These are phyloP conservation scores for Talaromyces wortmannii DNA, from an alignment of 495 filamentous ascomycete species.

Conservation along the genomic window DNA sequence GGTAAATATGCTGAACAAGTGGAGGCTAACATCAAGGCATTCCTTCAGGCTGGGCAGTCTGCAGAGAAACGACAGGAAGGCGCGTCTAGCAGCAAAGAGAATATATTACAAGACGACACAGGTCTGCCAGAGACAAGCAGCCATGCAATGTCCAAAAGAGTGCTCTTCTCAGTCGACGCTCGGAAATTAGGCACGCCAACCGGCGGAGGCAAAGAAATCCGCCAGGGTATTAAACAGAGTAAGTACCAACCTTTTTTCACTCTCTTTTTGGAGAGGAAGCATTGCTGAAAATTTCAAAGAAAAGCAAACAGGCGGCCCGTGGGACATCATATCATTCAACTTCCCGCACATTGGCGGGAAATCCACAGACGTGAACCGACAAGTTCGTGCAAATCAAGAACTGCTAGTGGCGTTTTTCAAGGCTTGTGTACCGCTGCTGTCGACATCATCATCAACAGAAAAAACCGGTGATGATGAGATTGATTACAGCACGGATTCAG, in stretches of 20 bases:
- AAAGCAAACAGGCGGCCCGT: slow-evolving; percentile 31
- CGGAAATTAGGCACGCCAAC: slow-evolving; percentile 51
- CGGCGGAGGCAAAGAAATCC: slow-evolving; percentile 36
- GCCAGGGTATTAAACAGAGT: slow-evolving; percentile 14
- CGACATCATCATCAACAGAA: slow-evolving; percentile 19
- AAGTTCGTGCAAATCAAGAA: slow-evolving; percentile 89
- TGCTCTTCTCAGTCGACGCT: slow-evolving; percentile 71
- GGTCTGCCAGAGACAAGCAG: no score
- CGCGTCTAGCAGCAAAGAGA: neutral
- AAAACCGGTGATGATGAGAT: slow-evolving; percentile 13
- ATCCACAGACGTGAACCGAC: slow-evolving; percentile 86
- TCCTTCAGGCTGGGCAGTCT: slow-evolving; percentile 21
- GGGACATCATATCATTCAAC: slow-evolving; percentile 83
- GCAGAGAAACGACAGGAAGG: neutral
- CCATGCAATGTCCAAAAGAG: slow-evolving; percentile 18
- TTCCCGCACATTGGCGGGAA: slow-evolving; percentile 94
- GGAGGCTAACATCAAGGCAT: slow-evolving; percentile 45
- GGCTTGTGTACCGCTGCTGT: slow-evolving; percentile 43
- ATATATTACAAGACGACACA: neutral
- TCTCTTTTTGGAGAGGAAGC: no score
- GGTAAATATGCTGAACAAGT: slow-evolving; percentile 72
- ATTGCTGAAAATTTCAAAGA: no score
- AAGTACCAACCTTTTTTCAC: neutral
- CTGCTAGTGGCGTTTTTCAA: slow-evolving; percentile 79
- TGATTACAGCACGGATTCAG: neutral